Conservation (phyloP, 805 yeast species). For the Ogataea polymorpha region DNA sequence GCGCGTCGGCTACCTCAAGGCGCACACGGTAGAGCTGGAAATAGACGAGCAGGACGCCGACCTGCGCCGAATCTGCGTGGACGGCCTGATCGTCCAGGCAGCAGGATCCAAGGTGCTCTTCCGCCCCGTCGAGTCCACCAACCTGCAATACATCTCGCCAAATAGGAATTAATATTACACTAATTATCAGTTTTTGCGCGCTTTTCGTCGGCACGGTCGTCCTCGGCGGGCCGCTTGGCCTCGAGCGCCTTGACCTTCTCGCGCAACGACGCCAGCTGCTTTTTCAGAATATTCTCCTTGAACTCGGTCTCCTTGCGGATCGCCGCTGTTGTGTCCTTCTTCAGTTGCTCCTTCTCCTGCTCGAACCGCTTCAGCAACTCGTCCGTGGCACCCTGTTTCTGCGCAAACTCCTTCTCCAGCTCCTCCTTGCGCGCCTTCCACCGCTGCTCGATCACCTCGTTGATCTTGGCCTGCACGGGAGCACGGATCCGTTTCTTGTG, state of each 20-base stretch:
- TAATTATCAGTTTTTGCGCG: constrained; percentile 20
- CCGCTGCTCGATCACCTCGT: constrained; percentile 35
- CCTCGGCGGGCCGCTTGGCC: constrained; percentile 25
- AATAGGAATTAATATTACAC: constrained; percentile 1
- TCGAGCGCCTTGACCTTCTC: constrained; percentile 31
- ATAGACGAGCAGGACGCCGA: constrained; percentile 30
- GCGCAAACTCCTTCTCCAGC: constrained; percentile 31
- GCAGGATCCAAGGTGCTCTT: constrained; percentile 11
- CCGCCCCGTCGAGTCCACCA: neutral
- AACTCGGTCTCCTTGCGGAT: constrained; percentile 58
- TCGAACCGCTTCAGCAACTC: constrained; percentile 23
- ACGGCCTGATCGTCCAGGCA: constrained; percentile 50
- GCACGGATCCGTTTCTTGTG: constrained; percentile 36
- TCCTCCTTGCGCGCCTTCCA: constrained; percentile 34
- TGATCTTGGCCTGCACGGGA: constrained; percentile 37
- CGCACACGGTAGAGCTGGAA: constrained; percentile 15
- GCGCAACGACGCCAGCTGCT: constrained; percentile 51
- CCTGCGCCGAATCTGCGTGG: constrained; percentile 60
- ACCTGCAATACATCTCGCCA: constrained; percentile 3
- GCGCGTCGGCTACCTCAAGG: constrained; percentile 43
- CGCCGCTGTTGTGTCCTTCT: constrained; percentile 45
- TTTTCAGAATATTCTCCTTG: constrained; percentile 51
- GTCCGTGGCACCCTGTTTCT: constrained; percentile 14
- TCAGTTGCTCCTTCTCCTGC: constrained; percentile 35
- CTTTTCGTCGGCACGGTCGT: constrained; percentile 17